Evolutionary conservation across 2,329 filamentous ascomycete species (phyloP).

Genomic region (Stemphylium beticola): DNA sequence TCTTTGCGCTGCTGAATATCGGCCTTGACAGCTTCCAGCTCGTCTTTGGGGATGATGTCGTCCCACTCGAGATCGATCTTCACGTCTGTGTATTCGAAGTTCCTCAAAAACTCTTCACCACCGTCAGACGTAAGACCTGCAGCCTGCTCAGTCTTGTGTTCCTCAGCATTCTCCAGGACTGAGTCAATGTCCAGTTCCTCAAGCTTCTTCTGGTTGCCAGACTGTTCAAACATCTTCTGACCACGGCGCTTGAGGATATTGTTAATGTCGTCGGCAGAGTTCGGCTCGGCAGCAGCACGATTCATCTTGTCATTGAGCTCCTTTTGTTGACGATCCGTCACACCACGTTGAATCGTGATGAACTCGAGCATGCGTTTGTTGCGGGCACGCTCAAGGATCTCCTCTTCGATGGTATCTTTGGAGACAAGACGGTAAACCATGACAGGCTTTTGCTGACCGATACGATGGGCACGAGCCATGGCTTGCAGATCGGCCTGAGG

Average conservation of each 20-base stretch:
- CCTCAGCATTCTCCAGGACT: slow-evolving; percentile 93
- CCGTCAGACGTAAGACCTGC: slow-evolving; percentile 94
- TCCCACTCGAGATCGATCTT: slow-evolving; percentile 98
- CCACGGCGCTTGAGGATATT: slow-evolving; percentile 95
- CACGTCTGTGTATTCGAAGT: slow-evolving; percentile 93
- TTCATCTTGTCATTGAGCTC: slow-evolving; percentile 73
- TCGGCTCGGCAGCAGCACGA: slow-evolving; percentile 76
- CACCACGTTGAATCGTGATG: slow-evolving; percentile 93
- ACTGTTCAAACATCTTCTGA: slow-evolving; percentile 99
- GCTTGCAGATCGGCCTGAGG: slow-evolving; percentile 97
- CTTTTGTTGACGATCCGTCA: slow-evolving; percentile 90
- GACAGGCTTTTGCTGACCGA: slow-evolving; percentile 94
- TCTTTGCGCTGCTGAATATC: slow-evolving; percentile 86
- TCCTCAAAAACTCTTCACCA: slow-evolving; percentile 92
- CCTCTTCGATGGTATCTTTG: slow-evolving; percentile 97
- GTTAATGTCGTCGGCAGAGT: slow-evolving; percentile 92
- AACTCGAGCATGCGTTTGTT: slow-evolving; percentile 98
- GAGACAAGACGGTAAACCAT: slow-evolving; percentile 96
- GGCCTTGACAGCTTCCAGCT: slow-evolving; percentile 85
- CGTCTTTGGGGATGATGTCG: slow-evolving; percentile 94
- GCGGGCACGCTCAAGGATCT: slow-evolving; percentile 91
- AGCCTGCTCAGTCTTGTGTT: slow-evolving; percentile 94
- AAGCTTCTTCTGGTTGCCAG: slow-evolving; percentile 92
- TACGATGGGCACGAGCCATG: slow-evolving; percentile 97
- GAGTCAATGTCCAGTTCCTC: slow-evolving; percentile 98